These are phyloP conservation scores for Entrophospora sp. DNA, from an alignment of 192 early-diverging fungal genomes.

Conservation along the genomic window DNA sequence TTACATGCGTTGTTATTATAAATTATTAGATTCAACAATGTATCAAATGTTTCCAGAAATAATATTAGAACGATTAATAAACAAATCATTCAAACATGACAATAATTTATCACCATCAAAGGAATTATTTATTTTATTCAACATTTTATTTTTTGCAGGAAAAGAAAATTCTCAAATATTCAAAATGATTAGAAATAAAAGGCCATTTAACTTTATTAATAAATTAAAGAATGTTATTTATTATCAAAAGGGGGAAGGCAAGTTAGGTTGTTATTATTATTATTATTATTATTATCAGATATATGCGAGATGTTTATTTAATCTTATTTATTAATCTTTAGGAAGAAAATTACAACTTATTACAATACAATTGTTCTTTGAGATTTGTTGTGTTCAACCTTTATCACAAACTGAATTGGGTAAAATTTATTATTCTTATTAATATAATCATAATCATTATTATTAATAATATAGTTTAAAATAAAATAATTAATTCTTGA, in stretches of 20 bases:
- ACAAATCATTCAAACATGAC: too few relatives aligned
- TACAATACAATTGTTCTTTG: conserved; percentile 47
- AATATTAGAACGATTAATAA: conserved; percentile 25
- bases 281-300: background rate
- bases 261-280: background rate
- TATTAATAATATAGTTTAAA: too few relatives aligned
- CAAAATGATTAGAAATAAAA: conserved; percentile 29
- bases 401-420: conserved; percentile 43
- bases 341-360: conserved; percentile 30
- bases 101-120: too few relatives aligned
- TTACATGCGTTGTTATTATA: conserved; percentile 36
- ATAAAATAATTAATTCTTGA: too few relatives aligned
- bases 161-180: conserved; percentile 35
- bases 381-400: conserved; percentile 50
- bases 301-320: background rate
- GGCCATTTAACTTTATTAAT: conserved; percentile 24
- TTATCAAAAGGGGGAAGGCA: conserved; percentile 23
- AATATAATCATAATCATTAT: background rate
- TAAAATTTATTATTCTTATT: conserved; percentile 16
- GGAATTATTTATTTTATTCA: conserved; percentile 39
- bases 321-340: background rate
- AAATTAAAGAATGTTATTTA: conserved; percentile 43
- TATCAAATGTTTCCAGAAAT: conserved; percentile 30
- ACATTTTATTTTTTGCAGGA: conserved; percentile 37
- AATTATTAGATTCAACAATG: conserved; percentile 41